A percentile compares a stretch with the other conserved stretches of the same genome.
Conservation (phyloP, 768 basidiomycete genomes). For the Pleurotus djamor region DNA sequence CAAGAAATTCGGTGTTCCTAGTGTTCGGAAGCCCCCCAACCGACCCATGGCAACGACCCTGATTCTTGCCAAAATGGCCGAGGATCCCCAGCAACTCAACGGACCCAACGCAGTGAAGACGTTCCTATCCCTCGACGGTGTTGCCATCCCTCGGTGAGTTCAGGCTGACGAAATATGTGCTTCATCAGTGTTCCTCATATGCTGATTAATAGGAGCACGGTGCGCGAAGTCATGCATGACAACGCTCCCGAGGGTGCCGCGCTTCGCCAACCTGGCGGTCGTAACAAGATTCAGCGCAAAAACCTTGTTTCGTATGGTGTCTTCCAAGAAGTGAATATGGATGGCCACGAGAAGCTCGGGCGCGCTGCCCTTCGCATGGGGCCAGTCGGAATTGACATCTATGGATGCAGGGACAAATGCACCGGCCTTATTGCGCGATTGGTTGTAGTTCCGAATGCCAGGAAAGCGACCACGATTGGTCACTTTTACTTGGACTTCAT, state of each 20-base stretch:
- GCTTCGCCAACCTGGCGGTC: neutral
- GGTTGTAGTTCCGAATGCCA: conserved; percentile 19
- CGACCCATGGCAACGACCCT: conserved; percentile 13
- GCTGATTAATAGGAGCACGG: neutral
- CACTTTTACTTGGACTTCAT: conserved; percentile 31
- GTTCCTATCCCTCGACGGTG: conserved; percentile 13
- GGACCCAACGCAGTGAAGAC: conserved; percentile 15
- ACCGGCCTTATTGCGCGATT: conserved; percentile 14
- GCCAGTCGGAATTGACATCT: conserved; percentile 22
- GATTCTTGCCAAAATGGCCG: conserved; percentile 15
- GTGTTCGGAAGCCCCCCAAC: conserved; percentile 13
- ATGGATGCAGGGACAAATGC: conserved; percentile 25
- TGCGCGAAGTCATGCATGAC: neutral
- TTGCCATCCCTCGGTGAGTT: conserved; percentile 14
- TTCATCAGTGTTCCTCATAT: neutral
- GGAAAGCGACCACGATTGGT: conserved; percentile 13
- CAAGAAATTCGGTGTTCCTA: conserved; percentile 13
- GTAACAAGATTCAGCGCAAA: neutral
- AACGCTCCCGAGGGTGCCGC: neutral
- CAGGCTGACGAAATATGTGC: neutral
- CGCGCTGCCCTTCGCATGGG: conserved; percentile 24
- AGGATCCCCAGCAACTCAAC: conserved; percentile 13
- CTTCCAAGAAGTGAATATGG: conserved; percentile 18
- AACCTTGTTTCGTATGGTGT: conserved; percentile 10
- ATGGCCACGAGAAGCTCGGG: conserved; percentile 27